Evolutionary conservation across 257 asterid species (phyloP), one percentile per base, ranked within the genome.

Genomic region (Cynanchum wilfordii): DNA sequence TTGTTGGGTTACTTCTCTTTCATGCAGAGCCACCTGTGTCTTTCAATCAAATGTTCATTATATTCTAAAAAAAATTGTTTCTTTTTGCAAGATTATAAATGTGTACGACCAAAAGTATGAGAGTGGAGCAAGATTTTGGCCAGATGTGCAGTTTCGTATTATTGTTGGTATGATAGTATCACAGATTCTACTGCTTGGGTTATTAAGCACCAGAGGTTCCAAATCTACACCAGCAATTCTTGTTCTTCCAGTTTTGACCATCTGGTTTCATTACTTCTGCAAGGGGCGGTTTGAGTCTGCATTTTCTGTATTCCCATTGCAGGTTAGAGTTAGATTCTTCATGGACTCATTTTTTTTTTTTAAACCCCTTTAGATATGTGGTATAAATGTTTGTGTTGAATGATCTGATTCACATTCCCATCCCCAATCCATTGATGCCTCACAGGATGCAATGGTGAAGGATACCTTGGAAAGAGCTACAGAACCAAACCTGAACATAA

Each of bases 111-210:
- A 89, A 81, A 90, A 86, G 78, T 93, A 93, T 33, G 98, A 93
- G 85, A 93, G 95, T 42, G 98, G 84, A n/a, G 98, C 95, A n/a
- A 33, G 78, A 4, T 90, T 81, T 75, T 93, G 98, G 98, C 98
- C 97, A 33, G 95, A 93, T 70, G 98, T 93, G 73, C 97, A 90
- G 75, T 86, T 80, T 22, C 93, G 97, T 72, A 76, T 93, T 62
- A 76, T 93, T 59, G 74, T 82, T 66, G 88, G 93, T 68, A 71
- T 93, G 74, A 71, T 93, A 29, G 76, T 90, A 68, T 87, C 96
- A 30, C 98, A 93, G 80, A 67, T 93, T 70, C 84, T 90, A 63
- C 73, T 90, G 69, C 73, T 90, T 87, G 98, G 98, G 70, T 76
- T 90, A 71, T 55, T 93, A 77, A 90, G 90, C 87, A 89, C 97